Evolutionary conservation across 208 protist species (phyloP), one percentile per base, ranked within the genome.

Genomic region (Trypanosoma theileri): DNA sequence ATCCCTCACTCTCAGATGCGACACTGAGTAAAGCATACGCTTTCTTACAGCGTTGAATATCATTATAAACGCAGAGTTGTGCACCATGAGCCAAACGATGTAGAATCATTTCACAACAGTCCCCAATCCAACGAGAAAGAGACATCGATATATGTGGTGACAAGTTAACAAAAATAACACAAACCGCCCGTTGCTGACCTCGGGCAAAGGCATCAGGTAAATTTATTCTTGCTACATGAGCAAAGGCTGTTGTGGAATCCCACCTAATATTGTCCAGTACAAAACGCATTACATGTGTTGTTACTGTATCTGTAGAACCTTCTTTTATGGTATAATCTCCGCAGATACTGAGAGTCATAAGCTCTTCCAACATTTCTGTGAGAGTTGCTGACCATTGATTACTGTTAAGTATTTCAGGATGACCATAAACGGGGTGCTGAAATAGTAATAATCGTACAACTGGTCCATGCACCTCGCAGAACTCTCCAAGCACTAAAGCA

Each of bases 391-490:
- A 56, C 41, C 54, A 62, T n/a, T 1, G 21, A 3, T 53, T 13
- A 7, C 21, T 48, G 22, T 50, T 46, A 45, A 62, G 46, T 44
- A 31, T 17, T n/a, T 28, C 31, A 35, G 31, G 48, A 48, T 9
- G 8, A 2, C 66, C 66, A 58, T 62, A 35, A 24, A 22, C 0
- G 24, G 28, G 1, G 19, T 35, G 11, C 10, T 54, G 22, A 9
- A 14, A 50, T 0, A 59, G 40, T 7, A 62, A 31, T 24, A 40
- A n/a, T n/a, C 54, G 10, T 48, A 45, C 66, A 2, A 71, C 54
- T 41, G 66, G 35, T 22, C 66, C 51, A 10, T 62, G 26, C 10
- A 64, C 22, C 54, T 62, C 66, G 14, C 66, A 62, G 46, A 71
- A 71, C 66, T 61, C 66, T 3, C 66, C 54, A 55, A 71, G 45